Evolutionary conservation across 2,329 filamentous ascomycete genomes (phyloP), one percentile per base, ranked within the genome.

Genomic region (Penicillium occitanis): DNA sequence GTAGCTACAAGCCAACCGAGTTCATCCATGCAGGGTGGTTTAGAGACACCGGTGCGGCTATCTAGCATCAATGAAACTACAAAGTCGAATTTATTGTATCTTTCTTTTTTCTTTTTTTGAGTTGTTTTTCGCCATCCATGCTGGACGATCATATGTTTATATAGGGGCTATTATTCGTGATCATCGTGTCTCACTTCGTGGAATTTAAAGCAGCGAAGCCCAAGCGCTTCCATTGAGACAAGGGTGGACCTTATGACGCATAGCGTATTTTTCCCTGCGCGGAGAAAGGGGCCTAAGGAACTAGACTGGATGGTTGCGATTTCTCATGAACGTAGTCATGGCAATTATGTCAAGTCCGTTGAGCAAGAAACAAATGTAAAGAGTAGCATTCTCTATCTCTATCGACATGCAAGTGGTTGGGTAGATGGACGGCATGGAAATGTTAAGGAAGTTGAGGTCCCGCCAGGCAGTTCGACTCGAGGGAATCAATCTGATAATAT

Each of bases 31-130:
- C 59, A 61, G 42, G 59, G n/a, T 14, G 42, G 17, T 25, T 55
- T 35, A 19, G 61, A 55, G 61, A 63, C 50, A 57, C 48, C 48
- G 61, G 51, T 53, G 61, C 61, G 35, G 48, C 61, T 35, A 33
- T 13, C 37, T 17, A n/a, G n/a, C 28, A 22, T n/a, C 25, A 10
- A 35, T 14, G n/a, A 57, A 22, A 35, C 10, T 19, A 22, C 50
- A 53, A 57, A 37, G 10, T 37, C 30, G n/a, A 22, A 22, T 5
- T 14, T 22, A 22, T 57, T 8, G 5, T 17, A 28, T 35, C 19
- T 44, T 13, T 25, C 19, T 28, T 7, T 48, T 46, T 42, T 33
- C 25, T 13, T 46, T 53, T 33, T 28, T 22, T 30, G 13, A 35
- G 19, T 60, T 30, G 3, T 46, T 30, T 30, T 28, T 44, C 25